Percentiles rank a stretch among this genome's conserved stretches.
Evolutionary conservation across 768 basidiomycete genomes (phyloP).

Genomic region (Tulasnella sp.): DNA sequence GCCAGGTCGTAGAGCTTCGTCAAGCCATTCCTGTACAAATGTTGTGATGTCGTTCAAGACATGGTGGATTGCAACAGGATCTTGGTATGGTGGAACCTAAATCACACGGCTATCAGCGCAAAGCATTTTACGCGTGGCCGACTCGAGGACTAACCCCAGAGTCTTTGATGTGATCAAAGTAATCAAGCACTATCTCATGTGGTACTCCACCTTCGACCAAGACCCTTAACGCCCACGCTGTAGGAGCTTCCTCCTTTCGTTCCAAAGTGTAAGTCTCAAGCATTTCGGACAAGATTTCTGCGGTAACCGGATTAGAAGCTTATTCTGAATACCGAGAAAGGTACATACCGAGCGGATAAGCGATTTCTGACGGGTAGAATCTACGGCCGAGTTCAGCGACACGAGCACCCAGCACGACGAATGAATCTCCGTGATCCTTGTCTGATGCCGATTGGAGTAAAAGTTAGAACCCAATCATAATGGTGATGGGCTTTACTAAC

Average conservation of each 20-base stretch:
- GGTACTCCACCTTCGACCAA: conserved; percentile 75
- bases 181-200: conserved; percentile 71
- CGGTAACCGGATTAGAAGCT: background rate
- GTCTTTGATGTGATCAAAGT: conserved; percentile 77
- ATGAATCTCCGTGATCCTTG: conserved; percentile 16
- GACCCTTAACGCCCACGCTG: conserved; percentile 75
- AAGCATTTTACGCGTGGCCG: conserved; percentile 6
- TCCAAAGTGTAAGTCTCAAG: conserved; percentile 63
- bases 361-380: conserved; percentile 84
- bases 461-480: background rate
- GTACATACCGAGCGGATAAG: conserved; percentile 72
- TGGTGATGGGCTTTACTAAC: conserved; percentile 17
- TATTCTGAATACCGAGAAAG: background rate
- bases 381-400: conserved; percentile 53
- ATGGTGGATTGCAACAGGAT: conserved; percentile 64
- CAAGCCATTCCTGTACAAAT: conserved; percentile 69
- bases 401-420: conserved; percentile 4
- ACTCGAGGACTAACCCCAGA: conserved; percentile 50
- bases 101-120: background rate
- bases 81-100: conserved; percentile 75
- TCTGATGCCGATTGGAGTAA: background rate
- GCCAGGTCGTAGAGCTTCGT: conserved; percentile 62
- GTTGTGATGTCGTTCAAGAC: conserved; percentile 74
- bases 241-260: conserved; percentile 43
- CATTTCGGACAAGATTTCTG: conserved; percentile 65